A percentile compares a stretch with the other conserved stretches of the same genome.
These are phyloP conservation scores for Astrocystis sublimbata DNA, from an alignment of 495 filamentous ascomycete species.

Conservation along the genomic window DNA sequence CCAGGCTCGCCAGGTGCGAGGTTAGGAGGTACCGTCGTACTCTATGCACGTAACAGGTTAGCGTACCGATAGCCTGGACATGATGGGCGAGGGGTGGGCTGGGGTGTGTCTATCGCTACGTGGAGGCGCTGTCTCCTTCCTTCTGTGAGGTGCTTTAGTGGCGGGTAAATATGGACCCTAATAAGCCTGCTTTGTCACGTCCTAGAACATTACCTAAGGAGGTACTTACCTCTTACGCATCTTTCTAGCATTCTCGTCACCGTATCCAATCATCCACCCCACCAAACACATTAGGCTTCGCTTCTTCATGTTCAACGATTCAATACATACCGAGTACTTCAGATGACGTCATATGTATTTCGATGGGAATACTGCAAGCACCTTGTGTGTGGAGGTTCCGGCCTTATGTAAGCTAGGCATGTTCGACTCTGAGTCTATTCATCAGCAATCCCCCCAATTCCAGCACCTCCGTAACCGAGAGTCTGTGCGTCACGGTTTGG, in stretches of 20 bases:
- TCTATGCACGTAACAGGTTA: neutral
- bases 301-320: too few relatives aligned
- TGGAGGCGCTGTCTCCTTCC: slow-evolving; percentile 4
- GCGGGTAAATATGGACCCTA: slow-evolving; percentile 3
- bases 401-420: neutral
- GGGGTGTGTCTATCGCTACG: neutral
- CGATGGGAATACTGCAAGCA: too few relatives aligned
- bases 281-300: too few relatives aligned
- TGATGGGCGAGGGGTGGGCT: too few relatives aligned
- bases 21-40: neutral
- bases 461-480: too few relatives aligned
- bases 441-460: neutral
- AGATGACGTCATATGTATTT: too few relatives aligned
- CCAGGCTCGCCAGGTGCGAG: neutral
- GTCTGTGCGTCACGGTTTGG: too few relatives aligned
- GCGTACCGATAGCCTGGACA: too few relatives aligned
- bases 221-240: too few relatives aligned
- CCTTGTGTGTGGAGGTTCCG: too few relatives aligned
- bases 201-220: neutral
- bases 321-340: too few relatives aligned
- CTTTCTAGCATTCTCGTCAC: neutral
- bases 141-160: neutral
- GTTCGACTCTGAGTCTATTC: neutral
- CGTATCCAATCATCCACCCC: too few relatives aligned
- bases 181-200: neutral